phyloP scores from a whole-genome alignment of 1,284 basidiomycete species.

The Austroboletus niveus region DNA sequence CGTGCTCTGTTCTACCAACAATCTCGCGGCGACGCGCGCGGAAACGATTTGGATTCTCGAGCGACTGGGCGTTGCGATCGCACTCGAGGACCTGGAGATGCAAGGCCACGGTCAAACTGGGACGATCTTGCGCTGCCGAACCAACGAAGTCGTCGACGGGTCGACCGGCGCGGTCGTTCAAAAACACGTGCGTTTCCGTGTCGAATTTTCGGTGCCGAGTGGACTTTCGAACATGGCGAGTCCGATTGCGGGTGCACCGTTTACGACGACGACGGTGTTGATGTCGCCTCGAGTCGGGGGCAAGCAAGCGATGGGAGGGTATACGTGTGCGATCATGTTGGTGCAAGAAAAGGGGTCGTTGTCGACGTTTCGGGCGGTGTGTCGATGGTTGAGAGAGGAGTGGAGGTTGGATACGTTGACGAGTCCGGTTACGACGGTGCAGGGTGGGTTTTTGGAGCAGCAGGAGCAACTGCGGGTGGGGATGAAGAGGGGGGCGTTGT shows the following conservation, averaged over 20 bases:
- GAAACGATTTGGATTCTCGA: constrained; percentile 69
- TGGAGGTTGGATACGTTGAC: constrained; percentile 49
- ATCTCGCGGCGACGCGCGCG: constrained; percentile 58
- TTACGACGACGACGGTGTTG: constrained; percentile 15
- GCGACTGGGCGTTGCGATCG: constrained; percentile 59
- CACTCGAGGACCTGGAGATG: constrained; percentile 46
- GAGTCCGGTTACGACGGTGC: constrained; percentile 17
- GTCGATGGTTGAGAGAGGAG: constrained; percentile 65
- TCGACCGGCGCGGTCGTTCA: constrained; percentile 41
- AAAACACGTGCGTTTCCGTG: constrained; percentile 59
- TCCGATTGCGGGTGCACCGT: not conserved
- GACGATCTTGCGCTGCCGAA: constrained; percentile 59
- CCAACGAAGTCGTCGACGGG: constrained; percentile 55
- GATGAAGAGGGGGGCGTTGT: constrained; percentile 13
- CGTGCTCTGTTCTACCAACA: constrained; percentile 68
- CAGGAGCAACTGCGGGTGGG: constrained; percentile 17
- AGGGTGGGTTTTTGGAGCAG: constrained; percentile 11
- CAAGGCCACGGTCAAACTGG: constrained; percentile 3
- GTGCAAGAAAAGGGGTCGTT: constrained; percentile 88
- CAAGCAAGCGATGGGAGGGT: constrained; percentile 17
- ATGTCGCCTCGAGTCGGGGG: constrained; percentile 20
- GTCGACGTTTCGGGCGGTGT: constrained; percentile 76
- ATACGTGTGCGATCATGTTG: constrained; percentile 56
- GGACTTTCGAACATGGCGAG: not conserved
- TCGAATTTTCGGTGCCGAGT: constrained; percentile 54